These are phyloP conservation scores for Xylaria grammica DNA, from an alignment of 495 filamentous ascomycete genomes.

Conservation along the genomic window DNA sequence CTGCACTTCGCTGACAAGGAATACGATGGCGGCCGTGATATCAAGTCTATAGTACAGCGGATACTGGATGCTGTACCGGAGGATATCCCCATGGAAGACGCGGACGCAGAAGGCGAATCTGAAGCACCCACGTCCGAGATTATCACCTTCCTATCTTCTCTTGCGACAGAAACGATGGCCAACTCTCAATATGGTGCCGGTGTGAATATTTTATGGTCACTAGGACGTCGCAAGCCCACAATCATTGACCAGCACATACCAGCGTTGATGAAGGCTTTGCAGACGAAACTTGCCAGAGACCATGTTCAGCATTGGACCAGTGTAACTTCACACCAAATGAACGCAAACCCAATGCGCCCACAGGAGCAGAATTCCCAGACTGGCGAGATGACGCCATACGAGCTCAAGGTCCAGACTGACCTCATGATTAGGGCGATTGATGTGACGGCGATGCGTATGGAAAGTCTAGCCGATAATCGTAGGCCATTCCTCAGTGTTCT, in stretches of 20 bases:
- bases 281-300: constrained; percentile 89
- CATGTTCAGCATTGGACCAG: constrained; percentile 79
- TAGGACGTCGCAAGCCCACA: constrained; percentile 80
- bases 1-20: constrained; percentile 73
- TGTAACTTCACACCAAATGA: constrained; percentile 47
- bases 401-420: constrained; percentile 81
- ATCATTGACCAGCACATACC: constrained; percentile 89
- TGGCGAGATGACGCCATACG: constrained; percentile 70
- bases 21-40: constrained; percentile 63
- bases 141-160: constrained; percentile 75
- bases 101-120: constrained; percentile 80
- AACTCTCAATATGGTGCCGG: constrained; percentile 80
- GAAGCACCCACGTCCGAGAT: constrained; percentile 76
- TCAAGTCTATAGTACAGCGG: constrained; percentile 74
- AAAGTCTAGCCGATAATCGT: constrained; percentile 87
- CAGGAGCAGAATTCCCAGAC: constrained; percentile 50
- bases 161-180: constrained; percentile 82
- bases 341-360: constrained; percentile 44
- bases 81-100: constrained; percentile 84
- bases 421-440: constrained; percentile 94
- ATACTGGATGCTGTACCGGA: constrained; percentile 92
- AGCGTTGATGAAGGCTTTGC: constrained; percentile 89
- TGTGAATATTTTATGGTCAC: constrained; percentile 88
- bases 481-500: constrained; percentile 93
- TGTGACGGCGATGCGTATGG: constrained; percentile 87